Evolutionary conservation across 179 eudicot genomes (phyloP), one percentile per base, ranked within the genome.

Genomic region (Amaranthus tricolor): DNA sequence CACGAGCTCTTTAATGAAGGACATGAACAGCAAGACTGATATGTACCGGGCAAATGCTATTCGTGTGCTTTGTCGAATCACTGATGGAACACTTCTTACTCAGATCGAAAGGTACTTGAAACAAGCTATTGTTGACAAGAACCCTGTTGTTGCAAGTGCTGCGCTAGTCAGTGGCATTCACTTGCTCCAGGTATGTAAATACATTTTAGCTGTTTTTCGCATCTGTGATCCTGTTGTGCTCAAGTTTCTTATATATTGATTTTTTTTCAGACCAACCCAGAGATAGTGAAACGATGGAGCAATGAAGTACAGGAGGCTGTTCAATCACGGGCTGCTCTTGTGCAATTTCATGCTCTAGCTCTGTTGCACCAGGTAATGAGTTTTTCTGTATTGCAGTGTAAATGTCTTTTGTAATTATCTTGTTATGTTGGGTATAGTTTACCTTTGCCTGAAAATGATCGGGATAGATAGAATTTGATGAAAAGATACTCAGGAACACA

Each of bases 11-110:
- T 87, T 95, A 55, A 93, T 95, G 98, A 96, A 96, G 85, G 99
- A 95, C 85, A 93, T 95, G 98, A 93, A 90, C 81, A 91, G 97
- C 88, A 91, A 90, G 82, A 95, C 95, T 65, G 99, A 93, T 82
- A 91, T 93, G 96, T 96, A 93, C 66, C 85, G 97, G 64, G 99
- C 99, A 76, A 96, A 96, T 89, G 97, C 99, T 49, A 96, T 96
- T 62, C 97, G 99, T 58, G 98, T 96, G 76, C 97, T 96, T 57
- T 96, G 99, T 68, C 92, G 90, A 55, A 96, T 96, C 79, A 93
- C 91, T 3, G 98, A 96, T 80, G 98, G 97, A 68, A 89, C 97
- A 21, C 97, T 91, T 66, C 90, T 96, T 45, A 91, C 97, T 16
- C 98, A 96, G 84, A 93, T 96, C 8, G 98, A 93, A 85, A 91